Evolutionary conservation across 306 rosid species (phyloP).

Genomic region (Elaeagnus macrophylla): DNA sequence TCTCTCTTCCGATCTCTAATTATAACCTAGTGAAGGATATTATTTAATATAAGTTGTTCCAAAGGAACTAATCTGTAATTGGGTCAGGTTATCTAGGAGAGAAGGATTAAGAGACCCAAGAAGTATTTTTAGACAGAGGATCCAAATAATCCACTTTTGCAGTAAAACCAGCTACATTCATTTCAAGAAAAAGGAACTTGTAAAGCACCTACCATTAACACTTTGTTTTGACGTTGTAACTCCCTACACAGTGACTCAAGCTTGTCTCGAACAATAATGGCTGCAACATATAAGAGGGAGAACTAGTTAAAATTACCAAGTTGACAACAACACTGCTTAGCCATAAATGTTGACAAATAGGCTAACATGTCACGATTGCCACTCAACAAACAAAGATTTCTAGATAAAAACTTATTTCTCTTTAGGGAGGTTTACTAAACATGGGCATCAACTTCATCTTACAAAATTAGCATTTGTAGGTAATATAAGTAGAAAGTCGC

Average conservation of each 20-base stretch:
- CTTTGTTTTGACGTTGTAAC: slow-evolving; percentile 90
- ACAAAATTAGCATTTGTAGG: no score
- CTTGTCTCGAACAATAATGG: slow-evolving; percentile 77
- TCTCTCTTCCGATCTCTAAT: no score
- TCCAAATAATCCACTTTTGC: slow-evolving; percentile 1
- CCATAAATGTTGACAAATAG: background rate
- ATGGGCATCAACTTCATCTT: no score
- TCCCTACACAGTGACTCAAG: slow-evolving; percentile 95
- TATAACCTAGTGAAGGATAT: no score
- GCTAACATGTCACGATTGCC: background rate
- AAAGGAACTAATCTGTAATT: no score
- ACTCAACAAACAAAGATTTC: background rate
- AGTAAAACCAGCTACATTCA: slow-evolving; percentile 5
- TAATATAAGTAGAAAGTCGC: no score
- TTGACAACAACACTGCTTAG: slow-evolving; percentile 8
- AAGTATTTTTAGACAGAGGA: background rate
- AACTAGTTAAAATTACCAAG: slow-evolving; percentile 15
- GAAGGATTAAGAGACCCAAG: no score
- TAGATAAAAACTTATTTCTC: background rate
- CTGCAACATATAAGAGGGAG: slow-evolving; percentile 32
- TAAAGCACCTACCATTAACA: slow-evolving; percentile 62
- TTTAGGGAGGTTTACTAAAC: no score
- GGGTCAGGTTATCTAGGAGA: no score
- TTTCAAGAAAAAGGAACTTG: slow-evolving; percentile 20
- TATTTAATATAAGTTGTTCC: no score